A percentile compares a stretch with the other conserved stretches of the same genome.
phyloP scores from a whole-genome alignment of 2,329 filamentous ascomycete species.

The Penicillium brasilianum region DNA sequence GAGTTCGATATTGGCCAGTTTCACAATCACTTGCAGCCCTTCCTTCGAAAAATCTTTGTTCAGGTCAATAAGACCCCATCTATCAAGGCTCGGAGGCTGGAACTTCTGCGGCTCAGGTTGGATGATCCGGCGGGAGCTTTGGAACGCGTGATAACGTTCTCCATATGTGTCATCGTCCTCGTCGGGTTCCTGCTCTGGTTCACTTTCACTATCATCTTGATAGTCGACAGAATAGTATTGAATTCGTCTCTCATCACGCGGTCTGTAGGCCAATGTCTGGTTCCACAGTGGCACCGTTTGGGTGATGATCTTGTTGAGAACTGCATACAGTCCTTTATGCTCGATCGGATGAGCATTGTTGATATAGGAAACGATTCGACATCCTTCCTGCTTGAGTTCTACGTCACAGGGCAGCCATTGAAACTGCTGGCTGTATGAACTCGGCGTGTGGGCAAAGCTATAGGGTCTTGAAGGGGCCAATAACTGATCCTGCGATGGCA shows the following conservation, averaged over 20 bases:
- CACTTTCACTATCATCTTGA: conserved; percentile 12
- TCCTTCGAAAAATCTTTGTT: conserved; percentile 36
- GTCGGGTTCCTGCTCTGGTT: conserved; percentile 6
- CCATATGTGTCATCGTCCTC: conserved; percentile 9
- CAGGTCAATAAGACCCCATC: conserved; percentile 22
- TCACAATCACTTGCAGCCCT: conserved; percentile 40
- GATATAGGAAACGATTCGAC: conserved; percentile 48
- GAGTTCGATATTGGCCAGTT: conserved; percentile 27
- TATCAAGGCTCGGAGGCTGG: background rate
- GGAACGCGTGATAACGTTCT: conserved; percentile 9
- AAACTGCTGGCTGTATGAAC: conserved; percentile 38
- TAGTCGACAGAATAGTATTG: conserved; percentile 17
- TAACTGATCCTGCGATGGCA: background rate
- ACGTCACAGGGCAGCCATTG: conserved; percentile 57
- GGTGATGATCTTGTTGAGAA: conserved; percentile 46
- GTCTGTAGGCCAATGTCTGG: conserved; percentile 25
- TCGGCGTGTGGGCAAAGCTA: background rate
- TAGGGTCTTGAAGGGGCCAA: background rate
- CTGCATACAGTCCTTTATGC: conserved; percentile 40
- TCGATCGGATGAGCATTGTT: conserved; percentile 50
- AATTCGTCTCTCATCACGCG: conserved; percentile 12
- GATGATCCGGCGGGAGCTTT: conserved; percentile 9
- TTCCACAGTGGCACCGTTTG: conserved; percentile 56
- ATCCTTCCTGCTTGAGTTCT: conserved; percentile 29
- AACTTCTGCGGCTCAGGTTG: conserved; percentile 26